phyloP scores from a whole-genome alignment of 768 basidiomycete species.

The Termitomyces heimii region DNA sequence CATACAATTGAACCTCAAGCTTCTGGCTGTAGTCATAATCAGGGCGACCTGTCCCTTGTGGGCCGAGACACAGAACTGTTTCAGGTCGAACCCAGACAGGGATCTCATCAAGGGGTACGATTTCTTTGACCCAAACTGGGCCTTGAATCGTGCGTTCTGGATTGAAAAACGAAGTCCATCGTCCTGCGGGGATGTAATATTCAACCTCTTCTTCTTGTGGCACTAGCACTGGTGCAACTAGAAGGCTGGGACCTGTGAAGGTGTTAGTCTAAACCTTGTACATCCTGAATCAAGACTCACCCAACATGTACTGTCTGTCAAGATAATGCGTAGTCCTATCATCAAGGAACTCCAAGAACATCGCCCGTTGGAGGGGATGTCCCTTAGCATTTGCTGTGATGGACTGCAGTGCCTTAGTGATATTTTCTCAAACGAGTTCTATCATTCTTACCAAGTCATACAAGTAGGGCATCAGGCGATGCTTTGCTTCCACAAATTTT shows the following conservation, averaged over 20 bases:
- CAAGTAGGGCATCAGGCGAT: constrained; percentile 72
- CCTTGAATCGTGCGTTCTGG: constrained; percentile 48
- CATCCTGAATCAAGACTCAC: constrained; percentile 12
- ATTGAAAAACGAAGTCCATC: constrained; percentile 58
- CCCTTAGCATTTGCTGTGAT: constrained; percentile 45
- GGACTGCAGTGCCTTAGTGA: constrained; percentile 29
- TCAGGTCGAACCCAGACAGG: constrained; percentile 63
- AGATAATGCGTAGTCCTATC: constrained; percentile 57
- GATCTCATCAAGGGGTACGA: constrained; percentile 57
- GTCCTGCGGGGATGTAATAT: constrained; percentile 56
- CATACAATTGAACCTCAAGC: constrained; percentile 49
- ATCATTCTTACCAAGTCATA: constrained; percentile 40
- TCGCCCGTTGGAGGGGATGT: constrained; percentile 54
- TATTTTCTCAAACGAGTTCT: background rate
- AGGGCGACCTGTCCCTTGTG: constrained; percentile 41
- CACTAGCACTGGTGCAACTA: constrained; percentile 59
- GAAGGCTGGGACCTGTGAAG: constrained; percentile 43
- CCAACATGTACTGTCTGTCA: constrained; percentile 54
- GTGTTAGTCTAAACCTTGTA: background rate
- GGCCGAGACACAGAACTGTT: constrained; percentile 54
- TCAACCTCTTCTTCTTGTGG: constrained; percentile 46
- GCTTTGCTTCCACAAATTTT: constrained; percentile 54
- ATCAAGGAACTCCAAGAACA: constrained; percentile 60
- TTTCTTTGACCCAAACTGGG: constrained; percentile 56
- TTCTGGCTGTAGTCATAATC: constrained; percentile 53